Evolutionary conservation across 768 basidiomycete genomes (phyloP).

Genomic region (Lactarius tabidus): DNA sequence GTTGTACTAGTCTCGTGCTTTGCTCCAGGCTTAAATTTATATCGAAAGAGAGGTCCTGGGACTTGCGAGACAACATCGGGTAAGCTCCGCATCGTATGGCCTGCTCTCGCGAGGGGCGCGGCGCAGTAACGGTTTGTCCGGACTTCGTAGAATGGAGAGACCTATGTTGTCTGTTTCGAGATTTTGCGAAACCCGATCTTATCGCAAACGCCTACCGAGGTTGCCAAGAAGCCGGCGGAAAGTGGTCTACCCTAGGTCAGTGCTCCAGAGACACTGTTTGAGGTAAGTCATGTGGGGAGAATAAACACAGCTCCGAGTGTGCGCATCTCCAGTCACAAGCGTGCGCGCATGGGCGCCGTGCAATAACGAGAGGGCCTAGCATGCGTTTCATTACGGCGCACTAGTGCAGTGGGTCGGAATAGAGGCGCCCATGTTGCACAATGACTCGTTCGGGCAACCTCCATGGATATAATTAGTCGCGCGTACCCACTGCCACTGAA

Average conservation of each 20-base stretch:
- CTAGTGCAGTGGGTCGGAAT: not conserved
- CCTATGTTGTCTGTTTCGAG: not conserved
- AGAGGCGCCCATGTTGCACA: not conserved
- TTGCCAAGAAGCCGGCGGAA: conserved; percentile 8
- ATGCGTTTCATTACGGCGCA: not conserved
- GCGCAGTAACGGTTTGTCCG: not conserved
- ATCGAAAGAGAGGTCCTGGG: not conserved
- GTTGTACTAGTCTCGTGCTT: not conserved
- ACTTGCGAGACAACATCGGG: not conserved
- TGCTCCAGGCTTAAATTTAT: not conserved
- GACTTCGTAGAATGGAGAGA: conserved; percentile 4
- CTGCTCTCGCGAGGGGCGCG: not conserved
- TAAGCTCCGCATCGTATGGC: conserved; percentile 6
- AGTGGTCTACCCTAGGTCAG: not conserved
- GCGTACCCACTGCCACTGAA: not conserved
- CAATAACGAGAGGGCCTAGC: not conserved
- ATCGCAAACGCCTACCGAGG: not conserved
- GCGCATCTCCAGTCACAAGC: no score
- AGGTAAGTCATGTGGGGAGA: not conserved
- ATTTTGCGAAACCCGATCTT: not conserved
- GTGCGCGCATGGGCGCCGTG: not conserved
- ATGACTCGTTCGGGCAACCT: not conserved
- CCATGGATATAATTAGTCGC: not conserved
- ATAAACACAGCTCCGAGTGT: not conserved
- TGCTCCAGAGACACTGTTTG: not conserved